Percentiles rank a stretch among this genome's conserved stretches.
Evolutionary conservation across 768 basidiomycete species (phyloP).

Genomic region (Gymnopilus junonius): DNA sequence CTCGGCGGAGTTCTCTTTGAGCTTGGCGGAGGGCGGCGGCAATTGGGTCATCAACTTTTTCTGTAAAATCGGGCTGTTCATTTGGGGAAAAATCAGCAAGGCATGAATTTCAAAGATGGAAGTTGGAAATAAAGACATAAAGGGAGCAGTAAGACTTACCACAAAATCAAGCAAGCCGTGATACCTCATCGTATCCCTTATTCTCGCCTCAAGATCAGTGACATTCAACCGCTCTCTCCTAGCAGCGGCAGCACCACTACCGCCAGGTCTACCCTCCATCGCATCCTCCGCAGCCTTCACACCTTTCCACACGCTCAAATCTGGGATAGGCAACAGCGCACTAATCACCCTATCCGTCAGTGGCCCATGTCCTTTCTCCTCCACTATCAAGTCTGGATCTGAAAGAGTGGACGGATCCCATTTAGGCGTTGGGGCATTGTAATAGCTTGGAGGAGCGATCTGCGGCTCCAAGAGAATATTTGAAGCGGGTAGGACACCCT

Average conservation of each 20-base stretch:
- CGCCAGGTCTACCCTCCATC: constrained; percentile 83
- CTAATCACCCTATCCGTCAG: constrained; percentile 85
- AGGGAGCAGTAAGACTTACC: constrained; percentile 48
- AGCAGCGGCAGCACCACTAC: constrained; percentile 78
- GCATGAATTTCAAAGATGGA: background rate
- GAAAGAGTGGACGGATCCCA: constrained; percentile 85
- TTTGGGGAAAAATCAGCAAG: background rate
- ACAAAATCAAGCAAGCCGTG: constrained; percentile 71
- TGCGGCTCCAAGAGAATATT: constrained; percentile 30
- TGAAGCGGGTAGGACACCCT: constrained; percentile 36
- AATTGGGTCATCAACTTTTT: constrained; percentile 92
- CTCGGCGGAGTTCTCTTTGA: constrained; percentile 77
- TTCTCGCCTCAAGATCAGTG: constrained; percentile 75
- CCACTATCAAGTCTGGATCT: constrained; percentile 70
- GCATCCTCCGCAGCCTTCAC: constrained; percentile 85
- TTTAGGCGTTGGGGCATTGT: constrained; percentile 60
- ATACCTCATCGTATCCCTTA: constrained; percentile 77
- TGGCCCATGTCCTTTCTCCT: constrained; percentile 85
- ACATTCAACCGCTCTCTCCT: constrained; percentile 78
- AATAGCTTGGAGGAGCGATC: constrained; percentile 41
- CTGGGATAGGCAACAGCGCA: constrained; percentile 72
- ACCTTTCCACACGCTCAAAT: constrained; percentile 68
- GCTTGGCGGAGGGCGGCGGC: constrained; percentile 88
- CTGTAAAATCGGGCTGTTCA: constrained; percentile 69
- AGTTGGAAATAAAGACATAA: background rate